Percentiles rank a stretch among this genome's conserved stretches.
These are phyloP conservation scores for Tulasnella calospora DNA, from an alignment of 768 basidiomycete genomes.

Conservation along the genomic window DNA sequence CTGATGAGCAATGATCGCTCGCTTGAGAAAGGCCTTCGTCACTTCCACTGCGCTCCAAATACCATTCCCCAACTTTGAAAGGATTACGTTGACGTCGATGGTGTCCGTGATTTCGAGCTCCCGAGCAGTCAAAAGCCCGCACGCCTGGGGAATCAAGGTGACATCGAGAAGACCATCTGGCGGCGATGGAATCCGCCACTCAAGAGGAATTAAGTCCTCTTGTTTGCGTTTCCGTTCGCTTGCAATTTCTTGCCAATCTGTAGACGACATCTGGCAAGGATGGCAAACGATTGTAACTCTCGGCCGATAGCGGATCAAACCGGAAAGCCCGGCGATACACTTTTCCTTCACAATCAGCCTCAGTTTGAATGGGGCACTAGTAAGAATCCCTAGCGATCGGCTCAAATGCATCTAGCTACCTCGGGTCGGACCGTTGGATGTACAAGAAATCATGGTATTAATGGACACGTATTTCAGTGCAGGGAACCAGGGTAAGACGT, in stretches of 20 bases:
- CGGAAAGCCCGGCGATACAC: background rate
- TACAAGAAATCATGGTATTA: background rate
- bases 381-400: background rate
- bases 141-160: slow-evolving; percentile 48
- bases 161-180: slow-evolving; percentile 50
- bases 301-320: background rate
- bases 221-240: slow-evolving; percentile 54
- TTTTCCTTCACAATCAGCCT: background rate
- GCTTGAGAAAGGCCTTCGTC: slow-evolving; percentile 67
- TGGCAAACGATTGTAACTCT: background rate
- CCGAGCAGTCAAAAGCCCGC: slow-evolving; percentile 51
- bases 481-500: background rate
- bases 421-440: no score
- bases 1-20: slow-evolving; percentile 76
- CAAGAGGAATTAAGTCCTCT: slow-evolving; percentile 53
- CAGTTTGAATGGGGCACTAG: background rate
- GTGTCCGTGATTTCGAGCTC: slow-evolving; percentile 62
- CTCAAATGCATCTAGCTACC: no score
- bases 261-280: background rate
- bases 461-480: background rate
- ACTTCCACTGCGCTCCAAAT: slow-evolving; percentile 64
- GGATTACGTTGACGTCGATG: slow-evolving; percentile 47
- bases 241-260: slow-evolving; percentile 50
- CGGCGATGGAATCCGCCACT: slow-evolving; percentile 57
- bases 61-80: slow-evolving; percentile 50